Evolutionary conservation across 2,329 filamentous ascomycete genomes (phyloP), one percentile per base, ranked within the genome.

Genomic region (Neoarthrinium moseri): DNA sequence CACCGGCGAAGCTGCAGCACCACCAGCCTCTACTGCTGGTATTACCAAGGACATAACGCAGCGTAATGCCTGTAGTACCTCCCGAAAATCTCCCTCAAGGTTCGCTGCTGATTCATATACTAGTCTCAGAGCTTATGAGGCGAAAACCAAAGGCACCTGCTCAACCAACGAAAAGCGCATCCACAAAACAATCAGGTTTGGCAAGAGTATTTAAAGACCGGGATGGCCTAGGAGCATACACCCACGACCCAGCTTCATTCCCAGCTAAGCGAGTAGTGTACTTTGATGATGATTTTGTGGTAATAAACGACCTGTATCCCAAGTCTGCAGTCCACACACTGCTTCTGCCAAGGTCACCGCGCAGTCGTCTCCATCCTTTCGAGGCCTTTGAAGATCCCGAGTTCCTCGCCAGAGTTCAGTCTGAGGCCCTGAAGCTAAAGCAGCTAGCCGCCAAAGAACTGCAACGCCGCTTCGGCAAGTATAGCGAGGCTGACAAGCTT

Each of bases 311-410:
- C 69, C 73, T 83, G 50, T 99, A 83, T 62, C 91, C 94, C 7
- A 99, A 97, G 67, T 81, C 88, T 4, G 83, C 80, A 4, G 75
- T 96, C 4, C 94, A 99, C 69, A 77, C 89, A 2, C 86, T 99
- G 3, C 80, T 97, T n/a, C 81, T 97, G 5, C 89, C 91, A 6
- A 86, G 91, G 32, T 60, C 73, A 1, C 58, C 63, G 3, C 80
- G 83, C 60, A 81, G 75, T 55, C 69, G 75, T 5, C 70, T 82
- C 10, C 87, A 95, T 56, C 91, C 92, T 0, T 86, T 92, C 59
- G 80, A 87, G 17, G 89, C 88, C 4, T 83, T 96, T 55, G 77
- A 84, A 23, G 84, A 95, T 62, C 51, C 71, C 1, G 72, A 65
- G 1, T 95, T 97, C 64, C 80, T 94, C 1, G 71, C 69, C 2